Base-by-base conservation (phyloP, 208 protist species). In the Novymonas esmeraldas region DNA sequence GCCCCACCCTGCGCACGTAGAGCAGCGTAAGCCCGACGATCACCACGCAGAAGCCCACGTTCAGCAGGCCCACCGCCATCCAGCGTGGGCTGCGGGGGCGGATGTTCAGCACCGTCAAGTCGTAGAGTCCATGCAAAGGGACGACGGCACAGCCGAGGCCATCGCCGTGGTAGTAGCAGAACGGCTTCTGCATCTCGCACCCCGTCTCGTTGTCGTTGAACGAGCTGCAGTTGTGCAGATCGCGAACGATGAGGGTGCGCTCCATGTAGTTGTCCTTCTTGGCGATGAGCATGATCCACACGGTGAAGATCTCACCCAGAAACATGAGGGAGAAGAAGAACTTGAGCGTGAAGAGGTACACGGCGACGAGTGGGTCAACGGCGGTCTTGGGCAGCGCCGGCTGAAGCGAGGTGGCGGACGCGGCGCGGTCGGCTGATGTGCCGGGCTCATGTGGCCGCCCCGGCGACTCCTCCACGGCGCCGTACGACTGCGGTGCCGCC, bases 281-380 rank as follows among this genome's bases (percentile, higher is more conserved):
- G 4, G 87, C 66, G 31, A 95, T 69, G n/a, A 63, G 33, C 72
- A 79, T 83, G 38, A 95, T 93, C 85, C 87, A 91, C 20, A 85
- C 57, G 18, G 81, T 87, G 57, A 93, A 89, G 29, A 77, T 14
- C 34, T 58, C 63, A 10, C 90, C 87, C 5, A 90, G 34, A 34
- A 93, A 41, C 66, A 92, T 79, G 5, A 93, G 64, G 11, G 84
- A 70, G 9, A 80, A 67, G 65, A 91, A 89, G 60, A 84, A 84
- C 57, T 92, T 91, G 26, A 95, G 71, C 29, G 85, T 92, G 55
- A 78, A 86, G 66, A 90, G 59, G 78, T 95, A 95, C 22, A 93
- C 74, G 16, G 85, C 76, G 38, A 90, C 84, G 55, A 93, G 87
- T 3, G 90, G 90, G 62, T 95, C 87, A 5, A 90, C 72, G 14